Base-by-base conservation (phyloP, 441 rosid species). In the Viola pubescens region DNA sequence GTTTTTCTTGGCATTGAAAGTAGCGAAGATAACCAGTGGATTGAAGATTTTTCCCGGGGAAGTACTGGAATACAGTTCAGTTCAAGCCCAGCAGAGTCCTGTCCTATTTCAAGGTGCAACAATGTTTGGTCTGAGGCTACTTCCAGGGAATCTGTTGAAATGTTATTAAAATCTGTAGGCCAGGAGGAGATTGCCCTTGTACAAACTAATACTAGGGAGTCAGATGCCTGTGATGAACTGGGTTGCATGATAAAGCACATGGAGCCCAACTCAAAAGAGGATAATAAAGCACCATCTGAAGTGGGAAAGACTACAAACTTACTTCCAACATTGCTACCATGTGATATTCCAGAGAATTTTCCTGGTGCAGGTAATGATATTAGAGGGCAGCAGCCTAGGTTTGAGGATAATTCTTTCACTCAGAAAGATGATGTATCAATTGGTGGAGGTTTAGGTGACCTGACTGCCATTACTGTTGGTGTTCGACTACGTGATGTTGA, bases 61-160 rank as follows among this genome's bases (percentile, higher is more conserved):
- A 77, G 72, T 69, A 80, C 88, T 71, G 88, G 81, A 59, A 81
- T 87, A 72, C 91, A 77, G 64, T 95, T 95, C 74, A 81, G 79
- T 70, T 82, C 97, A 43, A 80, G 73, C 84, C 94, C 91, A 8
- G 82, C 88, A 3, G 95, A 79, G 68, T 73, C 99, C 56, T 94
- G 97, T 69, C 76, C 89, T 44, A 84, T 94, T 78, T 68, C 82
- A 7, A 79, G 96, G 82, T 81, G 72, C 67, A 84, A 68, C 75
- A 86, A 94, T 94, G 99, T 94, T 73, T 91, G 99, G 99, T 94
- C 96, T 65, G 99, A 94, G 89, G 98, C 96, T 47, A 79, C 99
- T 62, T 94, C 99, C 64, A 85, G 85, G 38, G 98, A 94, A 67
- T 94, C 99, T 68, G 97, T 91, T 81, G 99, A 91, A 80, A 94